Evolutionary conservation across 331 rosid species (phyloP), one percentile per base, ranked within the genome.

Genomic region (Pyrus hybrid): DNA sequence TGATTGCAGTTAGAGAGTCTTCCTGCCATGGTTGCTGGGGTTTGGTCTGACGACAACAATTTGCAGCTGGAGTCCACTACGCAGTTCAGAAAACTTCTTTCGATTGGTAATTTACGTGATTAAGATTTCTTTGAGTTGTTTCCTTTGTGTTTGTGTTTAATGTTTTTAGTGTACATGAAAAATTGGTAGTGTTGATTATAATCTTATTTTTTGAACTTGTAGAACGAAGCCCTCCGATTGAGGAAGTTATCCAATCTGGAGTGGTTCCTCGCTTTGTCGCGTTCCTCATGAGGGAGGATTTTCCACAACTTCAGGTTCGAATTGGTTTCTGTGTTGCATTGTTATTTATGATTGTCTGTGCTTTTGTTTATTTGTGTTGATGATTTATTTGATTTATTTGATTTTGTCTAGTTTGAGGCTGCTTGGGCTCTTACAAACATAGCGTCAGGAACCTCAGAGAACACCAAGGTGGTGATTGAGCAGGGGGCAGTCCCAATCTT

Each of bases 361-460:
- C 63, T 67, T 33, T 76, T 53, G 45, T 68, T 43, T 67, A 4
- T 1, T 58, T 79, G 9, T 63, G 62, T 80, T 10, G 63, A 28
- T 75, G 3, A 76, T 56, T 75, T 32, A 26, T 33, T 6, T 49
- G 25, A 68, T 71, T 32, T 18, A 26, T 33, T 6, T 49, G 25
- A 68, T 71, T 32, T 18, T 75, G 26, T 74, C 11, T 74, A 93
- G 98, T 93, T 93, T 68, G 98, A 93, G 87, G 98, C 98, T 57
- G 98, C 98, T 22, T 93, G 98, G 98, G 98, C 98, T n/a, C 95
- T 93, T 67, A 93, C 98, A 26, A 93, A 93, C 85, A 93, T 93
- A 70, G 98, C 98, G 3, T 93, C 98, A 2, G 98, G 98, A 41
- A 93, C 98, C 29, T 93, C 98, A 33, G 96, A 90, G 79, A 90